Conservation (phyloP, 257 asterid species). For the Forsythia suspensa region DNA sequence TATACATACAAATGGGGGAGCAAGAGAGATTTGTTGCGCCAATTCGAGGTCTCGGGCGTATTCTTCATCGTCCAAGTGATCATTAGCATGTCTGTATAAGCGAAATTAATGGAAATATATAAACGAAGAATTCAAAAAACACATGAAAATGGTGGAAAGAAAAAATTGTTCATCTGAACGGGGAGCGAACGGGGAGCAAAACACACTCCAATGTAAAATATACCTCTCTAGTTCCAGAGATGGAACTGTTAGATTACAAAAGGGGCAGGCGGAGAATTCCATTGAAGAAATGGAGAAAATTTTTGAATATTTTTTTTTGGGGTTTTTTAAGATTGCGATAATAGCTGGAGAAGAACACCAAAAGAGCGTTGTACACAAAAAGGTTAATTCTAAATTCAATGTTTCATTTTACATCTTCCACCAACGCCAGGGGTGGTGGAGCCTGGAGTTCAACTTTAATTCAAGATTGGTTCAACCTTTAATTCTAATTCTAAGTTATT, state of each 20-base stretch:
- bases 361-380: too few relatives aligned
- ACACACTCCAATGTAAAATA: background rate
- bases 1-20: constrained; percentile 23
- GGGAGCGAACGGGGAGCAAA: constrained; percentile 20
- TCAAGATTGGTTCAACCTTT: too few relatives aligned
- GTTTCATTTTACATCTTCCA: too few relatives aligned
- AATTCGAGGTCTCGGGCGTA: constrained; percentile 41
- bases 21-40: constrained; percentile 34
- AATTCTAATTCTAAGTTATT: too few relatives aligned
- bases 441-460: too few relatives aligned
- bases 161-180: background rate
- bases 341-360: background rate
- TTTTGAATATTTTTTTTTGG: background rate
- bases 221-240: constrained; percentile 43
- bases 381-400: too few relatives aligned
- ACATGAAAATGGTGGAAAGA: background rate
- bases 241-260: constrained; percentile 39
- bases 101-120: background rate
- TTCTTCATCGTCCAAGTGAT: constrained; percentile 52
- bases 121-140: background rate
- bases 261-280: constrained; percentile 45
- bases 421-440: too few relatives aligned
- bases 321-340: background rate
- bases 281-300: constrained; percentile 15
- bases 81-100: constrained; percentile 43